Conservation (phyloP, 2,329 filamentous ascomycete species). For the Aspergillus bombycis region DNA sequence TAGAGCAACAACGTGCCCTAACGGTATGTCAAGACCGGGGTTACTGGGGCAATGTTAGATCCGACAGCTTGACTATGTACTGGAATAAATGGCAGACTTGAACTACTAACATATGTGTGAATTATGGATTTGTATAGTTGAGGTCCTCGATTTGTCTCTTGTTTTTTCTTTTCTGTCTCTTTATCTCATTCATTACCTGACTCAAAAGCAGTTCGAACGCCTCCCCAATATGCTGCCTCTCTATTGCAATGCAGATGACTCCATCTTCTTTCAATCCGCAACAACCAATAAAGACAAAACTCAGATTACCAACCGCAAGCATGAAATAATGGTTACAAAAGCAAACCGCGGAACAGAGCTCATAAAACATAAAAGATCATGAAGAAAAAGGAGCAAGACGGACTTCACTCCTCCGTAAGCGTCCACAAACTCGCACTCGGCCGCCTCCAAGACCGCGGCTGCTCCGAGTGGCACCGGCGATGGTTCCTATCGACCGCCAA, state of each 20-base stretch:
- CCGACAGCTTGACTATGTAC: background rate
- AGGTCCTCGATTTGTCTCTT: background rate
- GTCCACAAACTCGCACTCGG: slow-evolving; percentile 42
- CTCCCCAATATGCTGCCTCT: background rate
- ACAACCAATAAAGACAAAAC: background rate
- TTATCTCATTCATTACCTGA: background rate
- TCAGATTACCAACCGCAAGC: background rate
- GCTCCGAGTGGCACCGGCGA: slow-evolving; percentile 42
- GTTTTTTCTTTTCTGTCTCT: background rate
- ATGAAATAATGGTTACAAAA: background rate
- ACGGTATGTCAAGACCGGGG: background rate
- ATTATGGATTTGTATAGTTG: background rate
- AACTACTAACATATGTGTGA: background rate
- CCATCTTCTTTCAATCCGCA: background rate
- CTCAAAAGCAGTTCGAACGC: background rate
- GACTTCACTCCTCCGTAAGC: slow-evolving; percentile 34
- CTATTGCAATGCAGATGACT: slow-evolving; percentile 3
- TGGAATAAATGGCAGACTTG: background rate
- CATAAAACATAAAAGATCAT: background rate
- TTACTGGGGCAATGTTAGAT: background rate
- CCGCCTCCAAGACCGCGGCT: slow-evolving; percentile 40
- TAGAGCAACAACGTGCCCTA: background rate
- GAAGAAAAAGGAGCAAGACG: background rate
- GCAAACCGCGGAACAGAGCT: background rate
- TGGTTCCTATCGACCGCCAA: slow-evolving; percentile 31